A percentile compares a stretch with the other conserved stretches of the same genome.
Evolutionary conservation across 768 basidiomycete genomes (phyloP).

Genomic region (Rhizopogon sp.): DNA sequence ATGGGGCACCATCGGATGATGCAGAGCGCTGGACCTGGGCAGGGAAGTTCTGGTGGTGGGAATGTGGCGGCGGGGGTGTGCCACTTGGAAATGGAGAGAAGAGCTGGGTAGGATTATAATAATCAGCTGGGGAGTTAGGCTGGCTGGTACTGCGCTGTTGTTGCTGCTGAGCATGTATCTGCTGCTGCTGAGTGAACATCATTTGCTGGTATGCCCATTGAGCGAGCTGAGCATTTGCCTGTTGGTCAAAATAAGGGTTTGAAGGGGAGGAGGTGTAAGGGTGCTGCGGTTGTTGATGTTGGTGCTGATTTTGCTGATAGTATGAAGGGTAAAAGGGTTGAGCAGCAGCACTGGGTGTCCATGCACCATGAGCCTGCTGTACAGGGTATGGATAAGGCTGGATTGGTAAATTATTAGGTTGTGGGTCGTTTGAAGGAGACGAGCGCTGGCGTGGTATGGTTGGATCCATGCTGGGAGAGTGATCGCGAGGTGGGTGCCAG

Average conservation of each 20-base stretch:
- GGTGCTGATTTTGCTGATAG: slow-evolving; percentile 58
- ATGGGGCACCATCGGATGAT: slow-evolving; percentile 26
- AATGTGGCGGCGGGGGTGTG: slow-evolving; percentile 51
- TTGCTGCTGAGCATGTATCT: slow-evolving; percentile 31
- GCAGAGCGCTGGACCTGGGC: slow-evolving; percentile 34
- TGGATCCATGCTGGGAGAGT: slow-evolving; percentile 40
- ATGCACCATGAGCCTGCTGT: slow-evolving; percentile 64
- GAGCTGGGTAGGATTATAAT: slow-evolving; percentile 53
- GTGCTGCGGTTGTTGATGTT: slow-evolving; percentile 42
- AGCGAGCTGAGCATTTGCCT: slow-evolving; percentile 69
- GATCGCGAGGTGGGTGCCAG: slow-evolving; percentile 66
- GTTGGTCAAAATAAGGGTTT: slow-evolving; percentile 67
- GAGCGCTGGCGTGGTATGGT: slow-evolving; percentile 53
- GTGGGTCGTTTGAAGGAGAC: slow-evolving; percentile 52
- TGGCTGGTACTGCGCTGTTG: slow-evolving; percentile 25
- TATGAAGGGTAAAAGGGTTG: slow-evolving; percentile 76
- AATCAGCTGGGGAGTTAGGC: slow-evolving; percentile 41
- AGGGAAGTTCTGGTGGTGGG: slow-evolving; percentile 18
- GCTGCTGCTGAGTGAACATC: slow-evolving; percentile 73
- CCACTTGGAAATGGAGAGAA: slow-evolving; percentile 68
- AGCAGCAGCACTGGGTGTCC: slow-evolving; percentile 63
- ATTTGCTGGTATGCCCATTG: slow-evolving; percentile 92
- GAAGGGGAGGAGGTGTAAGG: slow-evolving; percentile 43
- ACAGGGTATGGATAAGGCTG: slow-evolving; percentile 61
- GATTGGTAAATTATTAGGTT: slow-evolving; percentile 28